Conservation (phyloP, 2,329 filamentous ascomycete genomes). For the Escovopsis sp. region DNA sequence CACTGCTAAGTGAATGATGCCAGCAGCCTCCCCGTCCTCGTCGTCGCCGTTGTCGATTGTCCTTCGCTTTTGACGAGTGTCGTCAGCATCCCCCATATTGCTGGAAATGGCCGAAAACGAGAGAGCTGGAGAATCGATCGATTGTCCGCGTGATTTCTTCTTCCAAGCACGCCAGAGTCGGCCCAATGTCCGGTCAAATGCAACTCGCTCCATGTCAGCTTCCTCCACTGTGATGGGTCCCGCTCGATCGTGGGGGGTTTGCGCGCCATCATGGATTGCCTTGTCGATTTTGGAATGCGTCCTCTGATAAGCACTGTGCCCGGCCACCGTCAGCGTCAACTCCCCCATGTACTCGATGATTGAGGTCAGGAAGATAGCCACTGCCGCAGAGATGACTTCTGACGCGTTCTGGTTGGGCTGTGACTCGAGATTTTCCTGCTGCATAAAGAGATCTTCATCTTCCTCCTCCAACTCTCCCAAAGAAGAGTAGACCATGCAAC, state of each 20-base stretch:
- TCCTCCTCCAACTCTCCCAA: conserved; percentile 96
- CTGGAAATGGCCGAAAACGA: conserved; percentile 35
- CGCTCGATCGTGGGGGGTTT: conserved; percentile 32
- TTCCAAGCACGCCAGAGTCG: conserved; percentile 92
- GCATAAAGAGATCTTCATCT: conserved; percentile 80
- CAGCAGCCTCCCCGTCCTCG: too few species aligned
- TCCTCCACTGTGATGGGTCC: conserved; percentile 76
- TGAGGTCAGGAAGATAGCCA: conserved; percentile 90
- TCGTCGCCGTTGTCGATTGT: too few species aligned
- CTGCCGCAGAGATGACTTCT: conserved; percentile 69
- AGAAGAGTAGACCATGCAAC: conserved; percentile 97
- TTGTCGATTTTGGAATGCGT: conserved; percentile 44
- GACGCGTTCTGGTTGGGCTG: conserved; percentile 42
- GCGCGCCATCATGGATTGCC: conserved; percentile 37
- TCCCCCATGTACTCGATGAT: conserved; percentile 91
- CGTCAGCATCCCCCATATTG: not conserved
- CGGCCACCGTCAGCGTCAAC: conserved; percentile 73
- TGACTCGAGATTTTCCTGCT: conserved; percentile 58
- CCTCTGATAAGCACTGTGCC: conserved; percentile 66
- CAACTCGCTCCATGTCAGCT: conserved; percentile 81
- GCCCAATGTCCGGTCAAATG: conserved; percentile 76
- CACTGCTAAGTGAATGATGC: too few species aligned
- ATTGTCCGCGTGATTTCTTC: conserved; percentile 56
- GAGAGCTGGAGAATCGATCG: conserved; percentile 30
- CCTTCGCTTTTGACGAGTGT: too few species aligned